Conservation (phyloP, 176 grass and related monocot species). For the Ananas comosus region DNA sequence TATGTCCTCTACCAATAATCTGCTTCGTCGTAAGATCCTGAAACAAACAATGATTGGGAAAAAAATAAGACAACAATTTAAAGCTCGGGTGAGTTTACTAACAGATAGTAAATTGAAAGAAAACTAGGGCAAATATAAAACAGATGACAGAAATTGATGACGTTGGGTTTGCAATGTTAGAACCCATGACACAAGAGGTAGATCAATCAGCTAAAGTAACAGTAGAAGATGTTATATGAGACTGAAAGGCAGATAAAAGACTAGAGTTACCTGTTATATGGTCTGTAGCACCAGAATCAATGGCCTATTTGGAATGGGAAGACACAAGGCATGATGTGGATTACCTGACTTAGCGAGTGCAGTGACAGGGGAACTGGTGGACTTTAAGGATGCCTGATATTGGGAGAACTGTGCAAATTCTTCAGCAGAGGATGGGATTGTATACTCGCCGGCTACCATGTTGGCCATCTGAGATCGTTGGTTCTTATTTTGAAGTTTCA, state of each 20-base stretch:
- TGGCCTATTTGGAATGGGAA: not conserved
- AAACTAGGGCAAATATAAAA: not conserved
- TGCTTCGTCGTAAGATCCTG: conserved; percentile 1
- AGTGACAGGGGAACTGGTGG: not conserved
- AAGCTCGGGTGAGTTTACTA: not conserved
- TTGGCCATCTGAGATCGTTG: too few relatives aligned
- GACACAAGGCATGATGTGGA: not conserved
- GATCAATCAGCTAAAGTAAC: not conserved
- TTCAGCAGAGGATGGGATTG: not conserved
- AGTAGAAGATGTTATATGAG: not conserved
- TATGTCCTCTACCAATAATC: conserved; percentile 4
- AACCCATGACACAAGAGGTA: not conserved
- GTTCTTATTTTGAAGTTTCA: not conserved
- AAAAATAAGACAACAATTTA: not conserved
- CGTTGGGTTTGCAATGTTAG: not conserved
- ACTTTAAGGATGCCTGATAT: not conserved
- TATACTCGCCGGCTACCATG: not conserved
- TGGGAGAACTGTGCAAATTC: not conserved
- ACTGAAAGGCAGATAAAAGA: not conserved
- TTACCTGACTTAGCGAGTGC: not conserved
- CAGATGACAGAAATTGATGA: not conserved
- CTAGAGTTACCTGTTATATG: not conserved
- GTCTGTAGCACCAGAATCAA: not conserved
- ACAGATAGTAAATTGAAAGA: conserved; percentile 2
- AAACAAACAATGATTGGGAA: not conserved